Percentiles rank a stretch among this genome's conserved stretches.
Evolutionary conservation across 106 monocot genomes (phyloP).

Genomic region (Narthecium ossifragum): DNA sequence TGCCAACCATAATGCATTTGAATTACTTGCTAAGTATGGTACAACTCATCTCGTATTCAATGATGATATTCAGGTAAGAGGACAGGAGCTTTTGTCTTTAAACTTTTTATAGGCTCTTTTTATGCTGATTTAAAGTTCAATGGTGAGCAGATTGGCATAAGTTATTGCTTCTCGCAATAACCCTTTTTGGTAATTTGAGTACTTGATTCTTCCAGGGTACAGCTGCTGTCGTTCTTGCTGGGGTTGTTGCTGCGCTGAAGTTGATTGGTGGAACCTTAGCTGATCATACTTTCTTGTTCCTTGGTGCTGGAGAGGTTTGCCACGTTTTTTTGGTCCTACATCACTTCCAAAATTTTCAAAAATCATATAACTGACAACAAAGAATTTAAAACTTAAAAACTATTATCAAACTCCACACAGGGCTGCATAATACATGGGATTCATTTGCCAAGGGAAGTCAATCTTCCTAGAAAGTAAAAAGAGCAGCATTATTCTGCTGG

Average conservation of each 20-base stretch:
- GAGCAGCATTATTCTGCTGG: too few species aligned
- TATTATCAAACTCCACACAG: too few species aligned
- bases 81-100: not conserved
- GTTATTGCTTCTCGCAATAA: too few species aligned
- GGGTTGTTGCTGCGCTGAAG: constrained; percentile 55
- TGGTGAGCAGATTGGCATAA: too few species aligned
- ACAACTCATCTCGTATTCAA: constrained; percentile 88
- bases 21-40: constrained; percentile 70
- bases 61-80: constrained; percentile 86
- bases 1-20: constrained; percentile 94
- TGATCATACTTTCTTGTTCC: constrained; percentile 71
- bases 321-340: not conserved
- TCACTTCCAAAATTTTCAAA: too few species aligned
- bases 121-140: too few species aligned
- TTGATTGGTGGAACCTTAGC: constrained; percentile 49
- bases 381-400: too few species aligned
- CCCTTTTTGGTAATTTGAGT: too few species aligned
- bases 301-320: constrained; percentile 75
- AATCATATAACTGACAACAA: too few species aligned
- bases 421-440: too few species aligned
- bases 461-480: too few species aligned
- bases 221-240: constrained; percentile 76
- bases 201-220: constrained; percentile 43
- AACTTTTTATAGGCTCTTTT: not conserved
- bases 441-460: too few species aligned